Base-by-base conservation (phyloP, 2,329 filamentous ascomycete species). In the Sporothrix dimorphospora region DNA sequence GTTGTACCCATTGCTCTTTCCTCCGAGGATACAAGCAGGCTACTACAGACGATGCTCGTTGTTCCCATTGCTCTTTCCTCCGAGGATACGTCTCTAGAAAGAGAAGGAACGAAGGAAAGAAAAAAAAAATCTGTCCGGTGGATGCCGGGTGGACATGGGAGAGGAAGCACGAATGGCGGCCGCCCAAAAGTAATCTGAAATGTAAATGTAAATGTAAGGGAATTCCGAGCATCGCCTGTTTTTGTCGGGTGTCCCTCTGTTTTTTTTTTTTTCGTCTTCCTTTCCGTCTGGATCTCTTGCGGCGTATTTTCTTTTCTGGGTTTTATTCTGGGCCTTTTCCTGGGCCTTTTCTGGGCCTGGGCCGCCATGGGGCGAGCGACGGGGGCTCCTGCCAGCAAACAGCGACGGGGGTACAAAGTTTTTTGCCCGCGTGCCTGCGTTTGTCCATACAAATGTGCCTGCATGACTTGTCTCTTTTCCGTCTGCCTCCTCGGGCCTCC, bases 161-260 rank as follows among this genome's bases (percentile, higher is more conserved):
- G 38, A 51, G 42, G 61, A 70, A 51, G 42, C 59, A 57, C 72
- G 69, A 73, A 73, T 69, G 61, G 42, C 65, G n/a, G 19, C 47
- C n/a, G 53, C n/a, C 21, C 42, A 57, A 71, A 73, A 49, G 68
- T 57, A 47, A 66, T 53, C 19, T 47, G 11, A 24, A 45, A 11
- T 55, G 65, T 51, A 34, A 49, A 40, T 21, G 21, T 24, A 24
- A 42, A 27, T 42, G 59, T 27, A 27, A 34, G 40, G 69, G 40
- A 21, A n/a, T 59, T 57, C 67, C 67, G 59, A 61, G 42, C 40
- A 59, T 72, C 68, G 70, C 68, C 71, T 72, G 67, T 34, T 72
- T 38, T 47, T 45, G 3, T 59, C 14, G 45, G 19, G 5, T 30
- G n/a, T 7, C 21, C 11, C 24, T 59, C 27, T 55, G 3, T 9